Evolutionary conservation across 495 filamentous ascomycete species (phyloP).

Genomic region (Penicillium coprophilum): DNA sequence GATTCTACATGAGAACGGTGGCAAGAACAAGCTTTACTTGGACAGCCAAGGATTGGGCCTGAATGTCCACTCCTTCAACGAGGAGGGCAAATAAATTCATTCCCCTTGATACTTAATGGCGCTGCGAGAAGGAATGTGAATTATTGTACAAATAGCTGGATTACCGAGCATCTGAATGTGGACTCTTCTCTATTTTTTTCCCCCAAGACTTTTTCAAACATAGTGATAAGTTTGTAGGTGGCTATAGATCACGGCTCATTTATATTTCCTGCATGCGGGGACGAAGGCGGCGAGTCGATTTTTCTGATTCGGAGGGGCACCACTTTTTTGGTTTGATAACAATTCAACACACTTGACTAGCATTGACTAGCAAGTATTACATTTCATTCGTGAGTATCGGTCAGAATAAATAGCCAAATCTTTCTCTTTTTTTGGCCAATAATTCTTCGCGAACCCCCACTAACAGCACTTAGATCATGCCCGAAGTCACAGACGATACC

Average conservation of each 20-base stretch:
- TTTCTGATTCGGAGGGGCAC: constrained; percentile 20
- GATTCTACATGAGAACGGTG: constrained; percentile 79
- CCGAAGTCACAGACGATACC: constrained; percentile 29
- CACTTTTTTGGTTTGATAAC: neutral
- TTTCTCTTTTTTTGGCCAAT: neutral
- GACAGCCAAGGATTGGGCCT: constrained; percentile 86
- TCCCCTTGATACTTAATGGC: constrained; percentile 26
- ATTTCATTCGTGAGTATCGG: constrained; percentile 4
- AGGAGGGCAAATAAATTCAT: constrained; percentile 37
- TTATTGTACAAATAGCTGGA: constrained; percentile 49
- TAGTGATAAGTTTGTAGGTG: neutral
- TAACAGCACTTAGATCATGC: constrained; percentile 19
- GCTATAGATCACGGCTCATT: neutral
- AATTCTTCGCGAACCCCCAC: neutral
- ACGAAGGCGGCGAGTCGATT: constrained; percentile 38
- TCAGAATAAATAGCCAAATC: neutral
- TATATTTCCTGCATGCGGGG: constrained; percentile 26
- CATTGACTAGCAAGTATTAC: neutral
- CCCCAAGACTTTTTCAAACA: neutral
- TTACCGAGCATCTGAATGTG: constrained; percentile 36
- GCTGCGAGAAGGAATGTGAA: constrained; percentile 26
- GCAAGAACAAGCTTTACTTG: constrained; percentile 91
- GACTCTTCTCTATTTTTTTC: constrained; percentile 43
- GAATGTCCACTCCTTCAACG: constrained; percentile 67
- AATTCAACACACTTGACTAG: neutral